phyloP scores from a whole-genome alignment of 1,284 basidiomycete species.

The Cryptococcus sp. region DNA sequence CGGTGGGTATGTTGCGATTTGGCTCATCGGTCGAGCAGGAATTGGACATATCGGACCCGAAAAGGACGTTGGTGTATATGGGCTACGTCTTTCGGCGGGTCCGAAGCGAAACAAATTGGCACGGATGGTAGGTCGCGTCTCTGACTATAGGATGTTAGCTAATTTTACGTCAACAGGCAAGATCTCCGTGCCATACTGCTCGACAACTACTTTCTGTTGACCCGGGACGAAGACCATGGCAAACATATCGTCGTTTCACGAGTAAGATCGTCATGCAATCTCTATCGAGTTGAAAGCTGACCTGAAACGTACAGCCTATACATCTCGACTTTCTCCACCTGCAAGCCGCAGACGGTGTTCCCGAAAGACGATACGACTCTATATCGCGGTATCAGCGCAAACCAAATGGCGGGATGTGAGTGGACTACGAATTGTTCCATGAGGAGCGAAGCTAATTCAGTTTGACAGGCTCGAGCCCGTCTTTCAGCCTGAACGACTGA shows the following conservation, averaged over 20 bases:
- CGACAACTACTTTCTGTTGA: conserved; percentile 44
- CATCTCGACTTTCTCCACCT: conserved; percentile 40
- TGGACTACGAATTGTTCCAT: neutral
- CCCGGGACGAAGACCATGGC: conserved; percentile 38
- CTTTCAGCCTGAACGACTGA: conserved; percentile 33
- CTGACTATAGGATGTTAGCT: neutral
- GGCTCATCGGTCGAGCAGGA: conserved; percentile 58
- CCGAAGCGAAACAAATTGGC: conserved; percentile 43
- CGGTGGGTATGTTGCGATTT: conserved; percentile 4
- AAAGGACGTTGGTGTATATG: conserved; percentile 66
- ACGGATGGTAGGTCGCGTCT: conserved; percentile 33
- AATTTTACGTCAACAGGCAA: conserved; percentile 26
- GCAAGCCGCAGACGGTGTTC: conserved; percentile 28
- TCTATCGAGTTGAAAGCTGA: neutral
- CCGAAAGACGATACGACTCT: conserved; percentile 37
- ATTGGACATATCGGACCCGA: conserved; percentile 68
- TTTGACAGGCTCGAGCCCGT: conserved; percentile 21
- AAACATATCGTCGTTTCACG: conserved; percentile 40
- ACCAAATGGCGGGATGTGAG: conserved; percentile 20
- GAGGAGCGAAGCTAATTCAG: neutral
- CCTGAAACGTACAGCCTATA: conserved; percentile 27
- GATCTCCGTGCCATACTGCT: conserved; percentile 40
- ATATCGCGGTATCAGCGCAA: conserved; percentile 23
- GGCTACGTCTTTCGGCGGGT: conserved; percentile 53
- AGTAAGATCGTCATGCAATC: conserved; percentile 14